Base-by-base conservation (phyloP, 306 rosid genomes). In the Fragaria vesca region DNA sequence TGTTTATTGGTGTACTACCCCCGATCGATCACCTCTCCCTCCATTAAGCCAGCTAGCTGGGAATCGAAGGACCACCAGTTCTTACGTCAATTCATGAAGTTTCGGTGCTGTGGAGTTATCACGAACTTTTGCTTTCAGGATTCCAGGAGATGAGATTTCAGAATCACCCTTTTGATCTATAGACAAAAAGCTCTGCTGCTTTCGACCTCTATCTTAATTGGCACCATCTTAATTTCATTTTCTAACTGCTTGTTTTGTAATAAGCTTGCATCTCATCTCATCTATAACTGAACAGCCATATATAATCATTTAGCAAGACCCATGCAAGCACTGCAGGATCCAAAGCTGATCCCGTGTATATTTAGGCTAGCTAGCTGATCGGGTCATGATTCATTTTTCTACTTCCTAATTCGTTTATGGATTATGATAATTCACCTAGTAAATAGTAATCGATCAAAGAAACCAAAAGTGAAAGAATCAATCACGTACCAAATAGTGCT, bases 101-200 rank as follows among this genome's bases (percentile, higher is more conserved):
- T 28, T 63, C 28, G 50, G 79, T 80, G 58, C 60, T 48, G 73
- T 36, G 76, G 68, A 62, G 50, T 66, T 76, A 30, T 83, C 68
- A 36, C 47, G 79, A 63, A 47, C 66, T 34, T 72, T 81, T 52
- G 69, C 75, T 81, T 81, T 78, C 68, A 51, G 60, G 62, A 78
- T 69, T 78, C 71, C 63, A 51, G 66, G 38, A 78, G 40, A 63
- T 63, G 43, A 52, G n/a, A 69, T 71, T 50, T 79, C 79, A 47
- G 61, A 67, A 75, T 85, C 79, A 50, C 54, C 76, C 69, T 78
- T 84, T 81, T 69, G n/a, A 71, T 81, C 75, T 18, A 70, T 54
- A 8, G 1, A 34, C 43, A 30, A 4, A 58, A 16, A 42, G 45
- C 66, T 45, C 24, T 10, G 70, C 63, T 7, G 47, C 70, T 55